Percentiles rank a stretch among this genome's conserved stretches.
Conservation (phyloP, 2,329 filamentous ascomycete species). For the Sarocladiaceae sp. region DNA sequence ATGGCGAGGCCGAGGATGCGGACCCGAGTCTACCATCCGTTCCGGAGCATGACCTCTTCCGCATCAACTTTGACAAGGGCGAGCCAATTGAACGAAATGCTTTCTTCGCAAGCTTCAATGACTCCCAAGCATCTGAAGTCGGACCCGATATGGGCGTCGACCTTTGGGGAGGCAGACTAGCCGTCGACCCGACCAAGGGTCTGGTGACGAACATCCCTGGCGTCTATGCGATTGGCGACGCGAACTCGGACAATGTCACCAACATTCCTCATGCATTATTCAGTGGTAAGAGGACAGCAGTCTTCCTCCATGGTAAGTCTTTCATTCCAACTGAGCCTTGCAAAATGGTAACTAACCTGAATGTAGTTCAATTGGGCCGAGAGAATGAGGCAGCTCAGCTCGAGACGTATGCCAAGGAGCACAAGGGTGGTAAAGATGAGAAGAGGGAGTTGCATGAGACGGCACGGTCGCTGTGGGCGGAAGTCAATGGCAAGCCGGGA, state of each 20-base stretch:
- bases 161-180: constrained; percentile 38
- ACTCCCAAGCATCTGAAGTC: constrained; percentile 43
- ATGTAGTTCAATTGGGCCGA: constrained; percentile 35
- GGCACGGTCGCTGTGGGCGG: constrained; percentile 39
- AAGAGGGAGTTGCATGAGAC: constrained; percentile 26
- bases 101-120: constrained; percentile 46
- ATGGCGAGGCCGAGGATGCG: constrained; percentile 29
- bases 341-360: not conserved
- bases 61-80: constrained; percentile 46
- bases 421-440: constrained; percentile 14
- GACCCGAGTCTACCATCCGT: constrained; percentile 38
- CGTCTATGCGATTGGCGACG: constrained; percentile 56
- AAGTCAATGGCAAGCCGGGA: constrained; percentile 36
- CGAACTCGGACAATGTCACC: constrained; percentile 54
- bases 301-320: constrained; percentile 51
- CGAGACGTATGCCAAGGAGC: constrained; percentile 21
- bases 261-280: constrained; percentile 60
- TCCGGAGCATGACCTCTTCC: constrained; percentile 51
- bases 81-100: constrained; percentile 40
- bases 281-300: constrained; percentile 53
- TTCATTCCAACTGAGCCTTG: not conserved
- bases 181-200: constrained; percentile 34
- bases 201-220: constrained; percentile 48
- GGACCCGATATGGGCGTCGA: constrained; percentile 42
- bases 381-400: constrained; percentile 33